Evolutionary conservation across 2,329 filamentous ascomycete genomes (phyloP).

Genomic region (Trichophyton verrucosum): DNA sequence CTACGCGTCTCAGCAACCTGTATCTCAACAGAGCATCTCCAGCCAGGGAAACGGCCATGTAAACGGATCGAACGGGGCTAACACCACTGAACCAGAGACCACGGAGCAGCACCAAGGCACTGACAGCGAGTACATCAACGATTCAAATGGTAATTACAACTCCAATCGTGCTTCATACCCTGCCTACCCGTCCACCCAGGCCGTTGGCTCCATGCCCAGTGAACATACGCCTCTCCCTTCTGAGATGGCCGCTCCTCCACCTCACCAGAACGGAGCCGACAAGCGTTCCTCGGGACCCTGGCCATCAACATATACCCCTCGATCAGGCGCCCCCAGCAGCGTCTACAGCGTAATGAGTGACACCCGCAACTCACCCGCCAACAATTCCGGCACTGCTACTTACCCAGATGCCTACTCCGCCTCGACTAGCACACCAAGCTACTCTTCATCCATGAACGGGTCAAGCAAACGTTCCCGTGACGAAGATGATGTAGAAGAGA

Average conservation of each 20-base stretch:
- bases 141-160: conserved; percentile 59
- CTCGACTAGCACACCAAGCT: conserved; percentile 10
- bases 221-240: conserved; percentile 67
- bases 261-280: conserved; percentile 66
- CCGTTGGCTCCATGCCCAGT: conserved; percentile 52
- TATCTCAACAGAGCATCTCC: conserved; percentile 54
- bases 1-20: conserved; percentile 52
- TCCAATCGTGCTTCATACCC: conserved; percentile 57
- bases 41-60: conserved; percentile 44
- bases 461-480: conserved; percentile 52
- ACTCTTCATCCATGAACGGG: conserved; percentile 52
- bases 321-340: conserved; percentile 58
- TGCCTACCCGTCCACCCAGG: conserved; percentile 57
- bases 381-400: conserved; percentile 54
- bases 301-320: conserved; percentile 63
- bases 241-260: conserved; percentile 63
- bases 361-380: conserved; percentile 52
- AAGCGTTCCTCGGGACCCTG: conserved; percentile 74
- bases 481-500: conserved; percentile 53
- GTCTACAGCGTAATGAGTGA: conserved; percentile 84
- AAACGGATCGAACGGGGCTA: conserved; percentile 47
- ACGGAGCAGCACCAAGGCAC: conserved; percentile 50
- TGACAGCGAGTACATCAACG: conserved; percentile 67
- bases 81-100: conserved; percentile 22
- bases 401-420: conserved; percentile 54